phyloP scores from a whole-genome alignment of 2,329 filamentous ascomycete species.

The Berkeleyomyces basicola region DNA sequence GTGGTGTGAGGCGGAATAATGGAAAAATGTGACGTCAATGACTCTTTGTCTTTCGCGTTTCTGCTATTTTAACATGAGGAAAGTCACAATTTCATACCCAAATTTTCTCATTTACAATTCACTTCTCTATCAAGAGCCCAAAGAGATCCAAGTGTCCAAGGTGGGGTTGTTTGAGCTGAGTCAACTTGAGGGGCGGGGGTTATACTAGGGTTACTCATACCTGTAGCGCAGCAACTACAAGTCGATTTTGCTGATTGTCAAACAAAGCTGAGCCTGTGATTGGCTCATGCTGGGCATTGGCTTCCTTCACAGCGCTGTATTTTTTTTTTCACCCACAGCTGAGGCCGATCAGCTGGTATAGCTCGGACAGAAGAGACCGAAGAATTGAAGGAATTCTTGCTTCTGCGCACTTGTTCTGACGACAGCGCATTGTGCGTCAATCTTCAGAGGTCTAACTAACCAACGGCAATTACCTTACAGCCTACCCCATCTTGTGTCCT shows the following conservation, averaged over 20 bases:
- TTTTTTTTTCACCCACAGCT: slow-evolving; percentile 2
- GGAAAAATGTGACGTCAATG: background rate
- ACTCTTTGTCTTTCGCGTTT: background rate
- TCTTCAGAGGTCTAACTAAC: background rate
- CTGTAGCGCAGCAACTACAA: background rate
- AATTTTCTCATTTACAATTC: background rate
- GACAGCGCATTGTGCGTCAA: background rate
- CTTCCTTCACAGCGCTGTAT: background rate
- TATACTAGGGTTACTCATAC: background rate
- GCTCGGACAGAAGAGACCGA: background rate
- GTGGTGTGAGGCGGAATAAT: background rate
- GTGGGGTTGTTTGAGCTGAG: background rate
- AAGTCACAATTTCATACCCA: background rate
- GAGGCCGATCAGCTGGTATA: background rate
- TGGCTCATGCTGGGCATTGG: slow-evolving; percentile 1
- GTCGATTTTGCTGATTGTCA: background rate
- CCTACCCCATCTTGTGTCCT: background rate
- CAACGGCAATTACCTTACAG: background rate
- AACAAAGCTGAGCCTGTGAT: slow-evolving; percentile 7
- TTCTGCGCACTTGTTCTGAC: background rate
- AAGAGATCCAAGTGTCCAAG: background rate
- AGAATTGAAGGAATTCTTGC: background rate
- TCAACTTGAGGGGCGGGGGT: background rate
- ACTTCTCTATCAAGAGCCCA: background rate
- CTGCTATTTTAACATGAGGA: background rate